Evolutionary conservation across 2,329 filamentous ascomycete species (phyloP).

Genomic region (Phyllosticta citriasiana): DNA sequence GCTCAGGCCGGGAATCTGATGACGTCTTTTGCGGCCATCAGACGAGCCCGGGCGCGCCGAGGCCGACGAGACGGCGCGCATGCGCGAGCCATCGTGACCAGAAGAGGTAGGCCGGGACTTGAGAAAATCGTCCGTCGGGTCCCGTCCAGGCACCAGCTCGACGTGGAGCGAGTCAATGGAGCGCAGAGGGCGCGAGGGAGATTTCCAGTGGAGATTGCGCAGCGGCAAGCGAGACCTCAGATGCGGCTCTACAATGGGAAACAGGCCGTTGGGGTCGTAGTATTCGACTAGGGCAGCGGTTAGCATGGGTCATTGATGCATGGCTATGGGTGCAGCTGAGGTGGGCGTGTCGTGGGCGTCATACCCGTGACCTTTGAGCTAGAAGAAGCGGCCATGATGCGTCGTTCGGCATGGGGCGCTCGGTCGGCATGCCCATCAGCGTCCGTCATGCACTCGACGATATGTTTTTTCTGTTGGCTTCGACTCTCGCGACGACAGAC

Average conservation of each 20-base stretch:
- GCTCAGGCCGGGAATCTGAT: constrained; percentile 89
- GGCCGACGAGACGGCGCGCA: constrained; percentile 11
- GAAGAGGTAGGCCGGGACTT: constrained; percentile 13
- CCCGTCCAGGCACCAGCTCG: constrained; percentile 60
- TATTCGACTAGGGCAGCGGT: constrained; percentile 64
- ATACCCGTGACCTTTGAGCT: constrained; percentile 44
- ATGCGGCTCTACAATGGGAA: constrained; percentile 68
- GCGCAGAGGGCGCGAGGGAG: constrained; percentile 77
- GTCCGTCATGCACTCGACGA: not conserved
- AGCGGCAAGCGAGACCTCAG: constrained; percentile 72
- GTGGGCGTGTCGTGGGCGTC: constrained; percentile 6
- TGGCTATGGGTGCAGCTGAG: not conserved
- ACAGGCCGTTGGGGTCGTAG: constrained; percentile 84
- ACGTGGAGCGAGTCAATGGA: constrained; percentile 91
- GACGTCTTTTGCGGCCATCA: constrained; percentile 50
- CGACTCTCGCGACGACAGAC: not conserved
- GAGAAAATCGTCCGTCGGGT: constrained; percentile 28
- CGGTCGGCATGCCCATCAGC: constrained; percentile 3
- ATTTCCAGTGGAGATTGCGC: constrained; percentile 94
- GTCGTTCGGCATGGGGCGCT: not conserved
- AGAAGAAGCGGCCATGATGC: constrained; percentile 30
- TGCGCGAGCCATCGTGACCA: constrained; percentile 2
- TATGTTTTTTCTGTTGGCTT: not conserved
- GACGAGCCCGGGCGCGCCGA: constrained; percentile 11
- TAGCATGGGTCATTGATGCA: constrained; percentile 12